Evolutionary conservation across 2,329 filamentous ascomycete genomes (phyloP), one percentile per base, ranked within the genome.

Genomic region (Zymoseptoria crescenta): DNA sequence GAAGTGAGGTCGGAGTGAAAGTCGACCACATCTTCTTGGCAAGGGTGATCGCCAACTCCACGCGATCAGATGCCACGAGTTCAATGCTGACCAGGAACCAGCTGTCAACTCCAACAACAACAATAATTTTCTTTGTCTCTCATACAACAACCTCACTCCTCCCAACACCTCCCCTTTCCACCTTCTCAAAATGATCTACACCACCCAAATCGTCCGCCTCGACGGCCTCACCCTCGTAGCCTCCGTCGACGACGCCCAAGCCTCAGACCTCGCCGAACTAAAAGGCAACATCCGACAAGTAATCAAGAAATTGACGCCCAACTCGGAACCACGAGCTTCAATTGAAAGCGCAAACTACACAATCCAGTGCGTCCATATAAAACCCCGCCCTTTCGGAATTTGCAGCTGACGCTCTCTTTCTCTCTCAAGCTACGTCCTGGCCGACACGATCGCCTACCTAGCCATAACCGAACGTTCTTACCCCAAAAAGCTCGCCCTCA

Each of bases 401-500:
- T 16, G 45, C 57, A 28, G 63, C 67, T 71, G 58, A 70, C 62
- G 53, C 24, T 21, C 20, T 16, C 35, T 21, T 21, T 16, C 35
- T 45, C 49, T 7, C 52, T 49, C 52, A 70, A 91, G 88, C 82
- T 96, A 96, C 80, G 80, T 93, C 64, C 89, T 99, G 76, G 81
- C 87, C 69, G 81, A 86, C 70, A 87, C 89, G 69, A 82, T 99
- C 67, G 87, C 91, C 77, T 97, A 96, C 80, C 82, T 97, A 69
- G 91, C 89, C 80, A 93, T 99, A 76, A 92, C 89, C 80, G 92
- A 96, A 75, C 83, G 85, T 59, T 90, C 90, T 58, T 99, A 97
- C 80, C 93, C 94, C 59, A 93, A 94, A 76, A 97, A 99, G 77
- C 88, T 99, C 54, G 93, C 95, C 71, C 96, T 99, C 77, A 96